Conservation (phyloP, 2,329 filamentous ascomycete genomes). For the Rutstroemia sp. region DNA sequence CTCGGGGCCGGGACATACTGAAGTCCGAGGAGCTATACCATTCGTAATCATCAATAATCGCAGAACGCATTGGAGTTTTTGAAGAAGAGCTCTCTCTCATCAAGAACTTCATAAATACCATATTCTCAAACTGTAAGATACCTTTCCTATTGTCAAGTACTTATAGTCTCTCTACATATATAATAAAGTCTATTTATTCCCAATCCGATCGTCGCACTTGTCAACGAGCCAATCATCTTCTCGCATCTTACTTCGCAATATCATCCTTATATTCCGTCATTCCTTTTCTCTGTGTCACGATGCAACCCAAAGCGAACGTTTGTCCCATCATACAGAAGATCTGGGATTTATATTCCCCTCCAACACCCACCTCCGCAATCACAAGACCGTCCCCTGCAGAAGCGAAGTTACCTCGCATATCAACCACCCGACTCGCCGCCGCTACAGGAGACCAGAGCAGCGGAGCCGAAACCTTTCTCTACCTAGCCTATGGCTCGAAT, state of each 20-base stretch:
- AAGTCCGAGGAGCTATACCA: background rate
- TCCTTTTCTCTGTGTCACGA: background rate
- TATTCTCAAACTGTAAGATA: background rate
- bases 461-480: conserved; percentile 52
- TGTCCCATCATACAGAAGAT: background rate
- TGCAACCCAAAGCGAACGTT: background rate
- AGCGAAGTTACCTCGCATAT: background rate
- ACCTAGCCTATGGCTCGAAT: conserved; percentile 90
- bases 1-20: background rate
- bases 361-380: background rate
- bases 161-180: too few species aligned
- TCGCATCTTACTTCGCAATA: background rate
- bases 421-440: conserved; percentile 1
- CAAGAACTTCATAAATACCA: too few species aligned
- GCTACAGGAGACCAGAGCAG: conserved; percentile 3
- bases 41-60: too few species aligned
- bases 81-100: too few species aligned
- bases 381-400: background rate
- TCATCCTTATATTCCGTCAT: background rate
- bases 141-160: background rate
- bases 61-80: too few species aligned
- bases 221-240: conserved; percentile 1
- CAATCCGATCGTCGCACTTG: background rate
- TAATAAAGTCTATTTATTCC: background rate
- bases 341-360: conserved; percentile 1